These are phyloP conservation scores for Cyberlindnera petersonii DNA, from an alignment of 805 yeast genomes.

Conservation along the genomic window DNA sequence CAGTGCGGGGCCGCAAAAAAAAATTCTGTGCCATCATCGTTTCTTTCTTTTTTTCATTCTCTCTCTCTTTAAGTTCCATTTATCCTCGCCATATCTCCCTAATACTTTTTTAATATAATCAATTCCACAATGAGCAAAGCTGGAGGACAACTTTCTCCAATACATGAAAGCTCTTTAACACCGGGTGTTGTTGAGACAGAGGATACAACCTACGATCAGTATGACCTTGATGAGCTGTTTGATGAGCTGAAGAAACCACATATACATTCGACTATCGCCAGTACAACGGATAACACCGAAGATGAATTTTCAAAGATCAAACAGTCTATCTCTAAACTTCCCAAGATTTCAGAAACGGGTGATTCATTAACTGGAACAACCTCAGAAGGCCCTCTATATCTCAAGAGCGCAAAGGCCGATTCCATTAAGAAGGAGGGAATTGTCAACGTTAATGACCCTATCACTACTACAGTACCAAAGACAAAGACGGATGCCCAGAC, in stretches of 20 bases:
- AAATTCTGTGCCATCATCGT: neutral
- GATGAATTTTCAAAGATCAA: constrained; percentile 35
- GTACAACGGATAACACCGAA: constrained; percentile 16
- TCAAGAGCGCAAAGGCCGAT: constrained; percentile 8
- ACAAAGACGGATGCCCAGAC: constrained; percentile 14
- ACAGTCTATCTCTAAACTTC: constrained; percentile 34
- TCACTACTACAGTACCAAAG: constrained; percentile 22
- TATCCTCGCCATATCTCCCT: too few species aligned
- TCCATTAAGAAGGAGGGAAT: constrained; percentile 18
- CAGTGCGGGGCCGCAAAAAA: too few species aligned
- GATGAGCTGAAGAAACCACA: constrained; percentile 22
- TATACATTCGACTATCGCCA: too few species aligned
- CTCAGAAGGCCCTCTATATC: constrained; percentile 6
- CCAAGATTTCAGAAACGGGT: constrained; percentile 31
- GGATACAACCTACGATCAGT: constrained; percentile 14
- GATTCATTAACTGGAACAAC: constrained; percentile 20
- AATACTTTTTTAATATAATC: too few species aligned
- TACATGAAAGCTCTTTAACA: constrained; percentile 14
- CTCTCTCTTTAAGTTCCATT: too few species aligned
- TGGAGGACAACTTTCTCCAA: constrained; percentile 18
- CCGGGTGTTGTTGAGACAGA: constrained; percentile 9
- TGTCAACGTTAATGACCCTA: constrained; percentile 46
- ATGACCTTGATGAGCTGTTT: constrained; percentile 34
- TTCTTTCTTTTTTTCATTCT: neutral
- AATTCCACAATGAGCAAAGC: too few species aligned